A percentile compares a stretch with the other conserved stretches of the same genome.
Conservation (phyloP, 345 rosid species). For the Nephelium lappaceum region DNA sequence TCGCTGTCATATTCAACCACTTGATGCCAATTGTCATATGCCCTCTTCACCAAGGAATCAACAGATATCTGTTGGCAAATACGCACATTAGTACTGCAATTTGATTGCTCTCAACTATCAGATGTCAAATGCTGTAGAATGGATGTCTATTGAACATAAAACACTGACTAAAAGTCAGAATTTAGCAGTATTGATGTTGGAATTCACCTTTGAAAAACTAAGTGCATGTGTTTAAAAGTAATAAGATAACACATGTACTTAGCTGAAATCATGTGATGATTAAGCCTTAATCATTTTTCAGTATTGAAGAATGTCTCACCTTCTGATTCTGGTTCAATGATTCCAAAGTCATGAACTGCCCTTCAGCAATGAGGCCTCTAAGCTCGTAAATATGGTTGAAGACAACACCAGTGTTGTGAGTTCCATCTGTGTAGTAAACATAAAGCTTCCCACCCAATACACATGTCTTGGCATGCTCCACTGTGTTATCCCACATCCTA, state of each 20-base stretch:
- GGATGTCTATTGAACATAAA: background rate
- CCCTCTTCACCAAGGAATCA: slow-evolving; percentile 78
- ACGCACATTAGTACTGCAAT: slow-evolving; percentile 9
- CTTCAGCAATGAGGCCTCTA: slow-evolving; percentile 73
- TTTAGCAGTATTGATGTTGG: background rate
- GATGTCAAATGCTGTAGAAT: background rate
- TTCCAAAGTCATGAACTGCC: slow-evolving; percentile 76
- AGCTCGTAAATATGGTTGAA: slow-evolving; percentile 87
- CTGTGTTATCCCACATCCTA: slow-evolving; percentile 95
- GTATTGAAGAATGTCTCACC: slow-evolving; percentile 39
- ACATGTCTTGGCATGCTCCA: slow-evolving; percentile 96
- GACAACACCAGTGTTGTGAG: slow-evolving; percentile 61
- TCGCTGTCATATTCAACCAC: slow-evolving; percentile 82
- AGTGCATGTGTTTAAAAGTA: background rate
- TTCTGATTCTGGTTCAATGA: slow-evolving; percentile 74
- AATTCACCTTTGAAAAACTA: background rate
- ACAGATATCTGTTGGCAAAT: slow-evolving; percentile 63
- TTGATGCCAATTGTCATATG: slow-evolving; percentile 91
- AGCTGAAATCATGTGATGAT: background rate
- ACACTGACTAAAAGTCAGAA: background rate
- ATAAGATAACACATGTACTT: background rate
- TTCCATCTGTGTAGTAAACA: slow-evolving; percentile 65
- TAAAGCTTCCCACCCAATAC: slow-evolving; percentile 81
- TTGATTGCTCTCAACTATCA: background rate
- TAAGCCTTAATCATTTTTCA: background rate